Percentiles rank a stretch among this genome's conserved stretches.
These are phyloP conservation scores for Xylaria venustula DNA, from an alignment of 495 filamentous ascomycete species.

Conservation along the genomic window DNA sequence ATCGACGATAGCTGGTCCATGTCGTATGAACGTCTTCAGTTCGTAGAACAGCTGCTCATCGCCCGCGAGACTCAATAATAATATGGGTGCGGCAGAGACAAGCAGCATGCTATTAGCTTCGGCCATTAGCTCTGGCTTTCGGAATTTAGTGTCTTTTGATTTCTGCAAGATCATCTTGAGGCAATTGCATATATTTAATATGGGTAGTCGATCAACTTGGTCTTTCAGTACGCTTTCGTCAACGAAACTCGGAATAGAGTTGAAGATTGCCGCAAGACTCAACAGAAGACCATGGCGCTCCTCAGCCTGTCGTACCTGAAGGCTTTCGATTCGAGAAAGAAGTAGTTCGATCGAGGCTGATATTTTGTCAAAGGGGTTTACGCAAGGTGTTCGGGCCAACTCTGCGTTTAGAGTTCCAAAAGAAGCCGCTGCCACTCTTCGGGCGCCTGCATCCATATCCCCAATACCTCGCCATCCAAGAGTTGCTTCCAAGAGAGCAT, in stretches of 20 bases:
- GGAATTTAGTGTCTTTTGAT: slow-evolving; percentile 39
- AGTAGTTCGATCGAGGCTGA: slow-evolving; percentile 32
- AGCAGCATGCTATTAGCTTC: slow-evolving; percentile 63
- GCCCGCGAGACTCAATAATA: slow-evolving; percentile 22
- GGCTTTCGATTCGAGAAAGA: slow-evolving; percentile 40
- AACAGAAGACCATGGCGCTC: slow-evolving; percentile 66
- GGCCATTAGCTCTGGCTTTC: slow-evolving; percentile 68
- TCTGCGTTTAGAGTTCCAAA: slow-evolving; percentile 60
- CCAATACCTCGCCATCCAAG: slow-evolving; percentile 87
- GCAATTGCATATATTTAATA: slow-evolving; percentile 11
- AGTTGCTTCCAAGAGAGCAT: slow-evolving; percentile 64
- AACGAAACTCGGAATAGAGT: slow-evolving; percentile 35
- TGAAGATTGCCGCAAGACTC: slow-evolving; percentile 52
- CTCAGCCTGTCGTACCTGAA: slow-evolving; percentile 61
- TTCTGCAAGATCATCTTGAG: slow-evolving; percentile 35
- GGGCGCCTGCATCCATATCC: slow-evolving; percentile 67
- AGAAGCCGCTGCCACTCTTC: slow-evolving; percentile 67
- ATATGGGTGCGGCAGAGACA: slow-evolving; percentile 38
- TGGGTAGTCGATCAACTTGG: slow-evolving; percentile 9
- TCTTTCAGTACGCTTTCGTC: not conserved
- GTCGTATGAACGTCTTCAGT: slow-evolving; percentile 4
- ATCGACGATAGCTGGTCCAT: slow-evolving; percentile 13
- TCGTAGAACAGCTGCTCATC: not conserved
- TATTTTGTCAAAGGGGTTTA: slow-evolving; percentile 28
- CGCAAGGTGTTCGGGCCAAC: slow-evolving; percentile 18